Evolutionary conservation across 2,329 filamentous ascomycete species (phyloP).

Genomic region (Alternaria brassicae): DNA sequence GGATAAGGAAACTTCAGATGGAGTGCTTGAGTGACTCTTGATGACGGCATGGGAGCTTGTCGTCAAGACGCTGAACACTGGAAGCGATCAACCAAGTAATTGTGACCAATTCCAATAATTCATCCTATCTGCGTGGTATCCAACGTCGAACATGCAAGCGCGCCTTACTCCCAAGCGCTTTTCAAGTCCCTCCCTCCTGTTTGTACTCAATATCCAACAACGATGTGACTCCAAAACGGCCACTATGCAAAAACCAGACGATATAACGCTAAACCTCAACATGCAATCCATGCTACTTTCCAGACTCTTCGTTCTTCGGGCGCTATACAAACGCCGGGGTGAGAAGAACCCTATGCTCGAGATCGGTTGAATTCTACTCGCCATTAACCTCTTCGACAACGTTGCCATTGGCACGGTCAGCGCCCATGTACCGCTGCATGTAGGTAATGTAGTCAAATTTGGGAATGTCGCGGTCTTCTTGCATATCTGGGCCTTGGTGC

Average conservation of each 20-base stretch:
- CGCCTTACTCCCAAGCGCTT: conserved; percentile 5
- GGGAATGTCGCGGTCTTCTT: conserved; percentile 80
- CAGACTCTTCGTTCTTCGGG: neutral
- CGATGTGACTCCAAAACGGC: conserved; percentile 6
- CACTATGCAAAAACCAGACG: conserved; percentile 11
- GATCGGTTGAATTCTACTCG: conserved; percentile 25
- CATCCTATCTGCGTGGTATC: conserved; percentile 8
- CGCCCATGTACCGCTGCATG: conserved; percentile 76
- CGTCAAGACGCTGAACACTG: neutral
- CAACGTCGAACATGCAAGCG: conserved; percentile 2
- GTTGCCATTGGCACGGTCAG: conserved; percentile 30
- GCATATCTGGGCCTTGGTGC: conserved; percentile 84
- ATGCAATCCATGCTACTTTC: neutral
- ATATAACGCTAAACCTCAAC: conserved; percentile 3
- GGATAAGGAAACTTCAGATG: neutral
- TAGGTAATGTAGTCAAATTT: conserved; percentile 98
- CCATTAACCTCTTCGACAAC: conserved; percentile 32
- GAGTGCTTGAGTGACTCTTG: neutral
- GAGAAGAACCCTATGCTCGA: conserved; percentile 19
- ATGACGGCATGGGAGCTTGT: neutral
- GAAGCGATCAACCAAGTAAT: neutral
- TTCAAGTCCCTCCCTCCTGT: neutral
- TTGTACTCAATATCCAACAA: conserved; percentile 1
- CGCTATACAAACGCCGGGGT: conserved; percentile 26
- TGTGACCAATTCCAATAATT: neutral